Evolutionary conservation across 148 eudicot genomes (phyloP).

Genomic region (Rhododendron molle): DNA sequence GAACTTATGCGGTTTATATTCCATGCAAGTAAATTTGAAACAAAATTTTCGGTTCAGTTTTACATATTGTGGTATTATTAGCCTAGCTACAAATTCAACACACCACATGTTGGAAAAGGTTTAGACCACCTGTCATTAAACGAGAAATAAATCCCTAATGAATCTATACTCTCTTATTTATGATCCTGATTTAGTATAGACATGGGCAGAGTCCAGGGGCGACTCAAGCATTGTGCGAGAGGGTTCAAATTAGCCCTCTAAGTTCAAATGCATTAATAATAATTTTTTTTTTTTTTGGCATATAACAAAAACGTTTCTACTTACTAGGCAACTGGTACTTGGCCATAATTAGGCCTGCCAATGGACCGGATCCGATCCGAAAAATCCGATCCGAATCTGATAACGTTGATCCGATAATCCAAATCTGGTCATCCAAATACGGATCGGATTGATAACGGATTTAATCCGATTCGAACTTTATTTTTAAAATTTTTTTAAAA

Average conservation of each 20-base stretch:
- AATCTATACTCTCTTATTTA: not conserved
- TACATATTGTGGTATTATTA: not conserved
- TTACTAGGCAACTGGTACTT: not conserved
- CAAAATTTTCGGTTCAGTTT: not conserved
- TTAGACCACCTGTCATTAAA: not conserved
- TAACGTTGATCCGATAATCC: too few relatives aligned
- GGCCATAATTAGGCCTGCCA: too few relatives aligned
- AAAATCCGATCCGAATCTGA: too few relatives aligned
- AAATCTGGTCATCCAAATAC: too few relatives aligned
- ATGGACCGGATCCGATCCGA: too few relatives aligned
- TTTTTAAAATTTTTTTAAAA: too few relatives aligned
- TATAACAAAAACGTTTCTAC: not conserved
- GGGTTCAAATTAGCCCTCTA: not conserved
- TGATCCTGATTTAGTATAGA: not conserved
- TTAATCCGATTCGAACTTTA: too few relatives aligned
- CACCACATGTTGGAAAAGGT: not conserved
- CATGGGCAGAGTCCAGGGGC: not conserved
- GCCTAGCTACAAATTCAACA: not conserved
- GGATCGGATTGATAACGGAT: too few relatives aligned
- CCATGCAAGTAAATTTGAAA: not conserved
- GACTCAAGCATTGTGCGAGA: not conserved
- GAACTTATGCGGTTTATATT: not conserved
- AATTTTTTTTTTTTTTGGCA: not conserved
- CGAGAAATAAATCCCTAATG: not conserved
- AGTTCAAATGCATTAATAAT: not conserved